Base-by-base conservation (phyloP, 2,329 filamentous ascomycete genomes). In the Alternaria sp. region DNA sequence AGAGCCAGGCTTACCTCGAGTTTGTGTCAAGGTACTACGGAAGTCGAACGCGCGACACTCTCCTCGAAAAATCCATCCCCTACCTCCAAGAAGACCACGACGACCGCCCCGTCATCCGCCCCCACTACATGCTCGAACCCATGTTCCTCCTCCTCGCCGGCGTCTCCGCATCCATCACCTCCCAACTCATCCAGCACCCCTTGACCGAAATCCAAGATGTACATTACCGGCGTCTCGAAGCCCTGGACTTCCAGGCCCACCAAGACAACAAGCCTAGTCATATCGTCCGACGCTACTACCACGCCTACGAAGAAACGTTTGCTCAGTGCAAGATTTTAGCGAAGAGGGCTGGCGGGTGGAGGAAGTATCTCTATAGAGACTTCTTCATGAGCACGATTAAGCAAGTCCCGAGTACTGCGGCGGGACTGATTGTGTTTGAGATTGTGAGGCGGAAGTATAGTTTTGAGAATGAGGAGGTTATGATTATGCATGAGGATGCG, bases 371-470 rank as follows among this genome's bases (percentile, higher is more conserved):
- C 6, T 94, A 91, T 73, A 83, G 87, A 6, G 90, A 89, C 12
- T 93, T 93, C 76, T 88, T 90, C 84, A 87, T 87, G 86, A 89
- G 86, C 57, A 91, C 91, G 1, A 85, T 93, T 56, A 83, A 90
- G 6, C 91, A 93, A 79, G 90, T 92, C 2, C 91, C 91, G 0
- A 92, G 90, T 74, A 93, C 91, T 2, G 91, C 89, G 63, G 91
- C 91, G 0, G 91, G 91, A 0, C 76, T 94, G 62, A 92, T 94
- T 68, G 91, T 93, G 19, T 94, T 94, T 75, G 91, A 94, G 80
- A 75, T 94, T 47, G 88, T 93, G 40, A 83, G 91, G 60, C 83
- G 91, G 36, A 92, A 92, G 79, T 93, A 93, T 69, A 89, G 89
- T 2, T 83, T 87, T 86, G 70, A 88, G 89, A 66, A 85, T 84